A percentile compares a stretch with the other conserved stretches of the same genome.
Evolutionary conservation across 148 eudicot genomes (phyloP).

Genomic region (Selenicereus undatus): DNA sequence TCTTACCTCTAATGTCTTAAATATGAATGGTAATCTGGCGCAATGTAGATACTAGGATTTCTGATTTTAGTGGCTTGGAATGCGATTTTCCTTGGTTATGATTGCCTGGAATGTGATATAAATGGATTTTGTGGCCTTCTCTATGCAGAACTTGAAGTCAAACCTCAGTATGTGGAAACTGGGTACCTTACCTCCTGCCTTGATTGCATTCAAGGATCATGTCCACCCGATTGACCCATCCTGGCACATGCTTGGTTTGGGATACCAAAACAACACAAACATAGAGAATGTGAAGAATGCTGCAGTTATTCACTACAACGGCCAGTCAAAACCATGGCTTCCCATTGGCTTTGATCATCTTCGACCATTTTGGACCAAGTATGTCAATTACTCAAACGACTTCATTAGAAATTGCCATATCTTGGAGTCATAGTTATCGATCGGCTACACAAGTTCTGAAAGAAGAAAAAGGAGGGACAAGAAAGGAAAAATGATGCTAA

Average conservation of each 20-base stretch:
- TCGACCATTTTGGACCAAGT: slow-evolving; percentile 96
- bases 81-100: not conserved
- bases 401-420: slow-evolving; percentile 89
- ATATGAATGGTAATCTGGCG: not conserved
- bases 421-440: slow-evolving; percentile 52
- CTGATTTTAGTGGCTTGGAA: not conserved
- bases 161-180: slow-evolving; percentile 97
- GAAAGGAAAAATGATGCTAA: slow-evolving; percentile 19
- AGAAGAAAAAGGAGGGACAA: slow-evolving; percentile 25
- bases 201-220: slow-evolving; percentile 91
- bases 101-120: slow-evolving; percentile 2
- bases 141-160: slow-evolving; percentile 84
- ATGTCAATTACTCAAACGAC: slow-evolving; percentile 81
- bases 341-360: slow-evolving; percentile 97
- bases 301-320: slow-evolving; percentile 97
- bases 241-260: slow-evolving; percentile 98
- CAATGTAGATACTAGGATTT: not conserved
- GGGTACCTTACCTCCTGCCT: slow-evolving; percentile 95
- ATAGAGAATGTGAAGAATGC: slow-evolving; percentile 75
- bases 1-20: not conserved
- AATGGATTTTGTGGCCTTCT: slow-evolving; percentile 8
- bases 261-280: slow-evolving; percentile 82
- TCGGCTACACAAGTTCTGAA: slow-evolving; percentile 27
- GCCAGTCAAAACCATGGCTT: slow-evolving; percentile 98
- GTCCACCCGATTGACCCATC: slow-evolving; percentile 85